Conservation (phyloP, 2,329 filamentous ascomycete species). For the Colletotrichum sp. region DNA sequence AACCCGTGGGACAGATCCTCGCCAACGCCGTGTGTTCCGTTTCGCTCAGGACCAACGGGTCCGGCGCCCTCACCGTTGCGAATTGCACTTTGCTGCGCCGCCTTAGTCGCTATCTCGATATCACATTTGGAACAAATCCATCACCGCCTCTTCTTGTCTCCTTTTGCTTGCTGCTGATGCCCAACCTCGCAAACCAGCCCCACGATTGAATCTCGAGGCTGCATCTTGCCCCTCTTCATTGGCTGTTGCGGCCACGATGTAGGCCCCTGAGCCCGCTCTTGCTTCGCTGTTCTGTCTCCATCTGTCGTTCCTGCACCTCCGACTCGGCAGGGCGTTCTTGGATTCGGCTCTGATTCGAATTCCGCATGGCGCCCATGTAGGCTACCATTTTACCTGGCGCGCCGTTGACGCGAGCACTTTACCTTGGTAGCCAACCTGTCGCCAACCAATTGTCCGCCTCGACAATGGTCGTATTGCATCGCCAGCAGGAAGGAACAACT, state of each 20-base stretch:
- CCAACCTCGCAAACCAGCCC: conserved; percentile 1
- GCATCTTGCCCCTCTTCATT: not conserved
- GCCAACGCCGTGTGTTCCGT: not conserved
- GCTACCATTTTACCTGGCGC: not conserved
- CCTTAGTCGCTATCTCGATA: not conserved
- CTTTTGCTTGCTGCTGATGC: conserved; percentile 9
- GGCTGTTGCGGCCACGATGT: not conserved
- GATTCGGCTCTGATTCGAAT: not conserved
- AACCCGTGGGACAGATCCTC: not conserved
- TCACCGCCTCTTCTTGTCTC: conserved; percentile 11
- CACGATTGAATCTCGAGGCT: not conserved
- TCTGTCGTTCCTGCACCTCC: not conserved
- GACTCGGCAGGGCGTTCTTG: conserved; percentile 5
- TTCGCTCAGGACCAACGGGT: not conserved
- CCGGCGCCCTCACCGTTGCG: not conserved
- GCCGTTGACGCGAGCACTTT: not conserved
- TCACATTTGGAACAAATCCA: not conserved
- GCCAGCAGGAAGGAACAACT: not conserved
- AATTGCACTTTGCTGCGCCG: not conserved
- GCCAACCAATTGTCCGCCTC: not conserved
- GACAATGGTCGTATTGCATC: not conserved
- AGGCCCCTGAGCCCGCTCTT: not conserved
- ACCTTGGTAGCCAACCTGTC: not conserved
- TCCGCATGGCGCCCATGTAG: not conserved
- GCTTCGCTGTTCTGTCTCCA: conserved; percentile 2